phyloP scores from a whole-genome alignment of 331 rosid genomes.

The Malus hybrid region DNA sequence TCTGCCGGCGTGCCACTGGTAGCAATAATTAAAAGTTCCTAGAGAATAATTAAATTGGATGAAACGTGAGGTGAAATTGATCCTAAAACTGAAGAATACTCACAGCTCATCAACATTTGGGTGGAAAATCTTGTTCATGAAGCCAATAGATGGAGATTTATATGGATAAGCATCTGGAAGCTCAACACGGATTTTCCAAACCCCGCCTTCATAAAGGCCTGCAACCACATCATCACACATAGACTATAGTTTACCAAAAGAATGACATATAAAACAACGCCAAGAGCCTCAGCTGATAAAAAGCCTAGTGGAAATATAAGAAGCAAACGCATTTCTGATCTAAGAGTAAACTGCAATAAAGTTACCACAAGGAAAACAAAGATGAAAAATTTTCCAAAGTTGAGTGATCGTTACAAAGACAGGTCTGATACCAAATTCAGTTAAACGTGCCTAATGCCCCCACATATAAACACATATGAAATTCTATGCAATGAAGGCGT shows the following conservation, averaged over 20 bases:
- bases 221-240: constrained; percentile 22
- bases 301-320: background rate
- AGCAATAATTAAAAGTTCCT: background rate
- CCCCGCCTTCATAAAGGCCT: constrained; percentile 92
- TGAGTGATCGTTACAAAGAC: background rate
- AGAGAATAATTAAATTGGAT: background rate
- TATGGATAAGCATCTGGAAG: constrained; percentile 90
- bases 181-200: constrained; percentile 87
- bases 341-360: background rate
- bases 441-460: background rate
- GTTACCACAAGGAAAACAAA: background rate
- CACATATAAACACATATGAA: background rate
- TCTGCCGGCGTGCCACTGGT: background rate
- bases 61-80: background rate
- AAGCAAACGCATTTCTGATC: background rate
- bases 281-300: background rate
- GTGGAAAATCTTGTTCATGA: constrained; percentile 85
- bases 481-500: background rate
- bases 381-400: constrained; percentile 2
- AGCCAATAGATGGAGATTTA: constrained; percentile 80
- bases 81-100: constrained; percentile 29
- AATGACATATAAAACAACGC: no score
- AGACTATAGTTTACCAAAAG: no score
- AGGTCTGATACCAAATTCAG: background rate
- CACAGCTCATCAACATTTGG: constrained; percentile 89